Evolutionary conservation across 352 stramenopile genomes (phyloP).

Genomic region (Globisporangium cylindrosporum): DNA sequence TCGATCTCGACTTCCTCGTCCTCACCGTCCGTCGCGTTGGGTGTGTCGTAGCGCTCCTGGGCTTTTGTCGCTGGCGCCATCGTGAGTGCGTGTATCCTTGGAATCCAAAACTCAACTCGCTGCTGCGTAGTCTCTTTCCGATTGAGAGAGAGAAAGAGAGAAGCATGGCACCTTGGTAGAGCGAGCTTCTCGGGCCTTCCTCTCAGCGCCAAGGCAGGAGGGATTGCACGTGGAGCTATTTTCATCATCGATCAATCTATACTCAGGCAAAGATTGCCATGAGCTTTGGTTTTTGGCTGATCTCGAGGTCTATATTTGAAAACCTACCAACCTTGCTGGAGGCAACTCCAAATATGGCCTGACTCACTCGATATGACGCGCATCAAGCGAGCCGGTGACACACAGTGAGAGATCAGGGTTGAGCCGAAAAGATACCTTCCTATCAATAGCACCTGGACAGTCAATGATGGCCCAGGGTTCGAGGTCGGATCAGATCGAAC

Average conservation of each 20-base stretch:
- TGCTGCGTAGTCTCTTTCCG: background rate
- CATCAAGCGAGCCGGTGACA: background rate
- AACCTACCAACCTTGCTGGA: background rate
- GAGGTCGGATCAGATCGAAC: too few species aligned
- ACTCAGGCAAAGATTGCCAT: background rate
- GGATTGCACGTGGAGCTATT: background rate
- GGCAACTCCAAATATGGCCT: background rate
- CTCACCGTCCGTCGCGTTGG: constrained; percentile 13
- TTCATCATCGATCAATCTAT: background rate
- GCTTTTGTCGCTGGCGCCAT: constrained; percentile 9
- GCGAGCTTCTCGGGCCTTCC: background rate
- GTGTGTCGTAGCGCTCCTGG: constrained; percentile 21
- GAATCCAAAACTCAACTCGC: background rate
- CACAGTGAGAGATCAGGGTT: background rate
- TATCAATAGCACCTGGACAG: background rate
- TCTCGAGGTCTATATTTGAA: constrained; percentile 2
- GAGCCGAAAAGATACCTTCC: background rate
- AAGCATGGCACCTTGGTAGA: background rate
- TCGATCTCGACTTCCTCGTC: constrained; percentile 35
- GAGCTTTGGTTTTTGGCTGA: too few species aligned
- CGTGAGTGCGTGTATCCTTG: background rate
- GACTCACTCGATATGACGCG: background rate
- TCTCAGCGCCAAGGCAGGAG: background rate
- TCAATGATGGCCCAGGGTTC: too few species aligned
- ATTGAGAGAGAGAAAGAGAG: constrained; percentile 6